phyloP scores from a whole-genome alignment of 768 basidiomycete species.

The Mycena leptocephala region DNA sequence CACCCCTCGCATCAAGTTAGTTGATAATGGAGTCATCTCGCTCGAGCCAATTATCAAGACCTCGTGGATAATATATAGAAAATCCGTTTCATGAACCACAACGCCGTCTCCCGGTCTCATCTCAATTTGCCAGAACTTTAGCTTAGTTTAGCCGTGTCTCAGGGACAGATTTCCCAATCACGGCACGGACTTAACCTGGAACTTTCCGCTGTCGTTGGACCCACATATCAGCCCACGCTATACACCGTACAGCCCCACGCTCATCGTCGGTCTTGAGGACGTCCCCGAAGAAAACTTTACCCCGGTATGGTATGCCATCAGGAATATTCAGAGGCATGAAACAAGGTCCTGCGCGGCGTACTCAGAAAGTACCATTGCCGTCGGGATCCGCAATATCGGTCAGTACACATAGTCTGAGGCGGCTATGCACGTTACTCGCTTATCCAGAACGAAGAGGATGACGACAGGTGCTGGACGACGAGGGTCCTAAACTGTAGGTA shows the following conservation, averaged over 20 bases:
- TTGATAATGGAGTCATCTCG: no score
- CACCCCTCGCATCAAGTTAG: no score
- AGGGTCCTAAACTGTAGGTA: background rate
- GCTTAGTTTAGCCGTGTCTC: no score
- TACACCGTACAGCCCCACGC: no score
- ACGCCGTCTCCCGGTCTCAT: background rate
- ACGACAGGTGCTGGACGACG: background rate
- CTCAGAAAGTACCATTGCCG: background rate
- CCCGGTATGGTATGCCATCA: no score
- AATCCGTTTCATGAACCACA: background rate
- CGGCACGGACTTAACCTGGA: background rate
- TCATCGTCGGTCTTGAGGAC: background rate
- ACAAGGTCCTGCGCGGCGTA: background rate
- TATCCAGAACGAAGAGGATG: no score
- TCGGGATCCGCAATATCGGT: background rate
- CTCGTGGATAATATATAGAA: no score
- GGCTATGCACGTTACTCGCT: no score
- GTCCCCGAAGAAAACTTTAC: background rate
- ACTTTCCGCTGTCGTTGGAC: background rate
- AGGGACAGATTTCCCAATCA: background rate
- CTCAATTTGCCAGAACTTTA: background rate
- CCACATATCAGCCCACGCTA: background rate
- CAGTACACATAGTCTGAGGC: background rate
- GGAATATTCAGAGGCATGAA: background rate
- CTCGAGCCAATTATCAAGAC: no score